Conservation (phyloP, 805 yeast genomes). For the Cyberlindnera meyerae region DNA sequence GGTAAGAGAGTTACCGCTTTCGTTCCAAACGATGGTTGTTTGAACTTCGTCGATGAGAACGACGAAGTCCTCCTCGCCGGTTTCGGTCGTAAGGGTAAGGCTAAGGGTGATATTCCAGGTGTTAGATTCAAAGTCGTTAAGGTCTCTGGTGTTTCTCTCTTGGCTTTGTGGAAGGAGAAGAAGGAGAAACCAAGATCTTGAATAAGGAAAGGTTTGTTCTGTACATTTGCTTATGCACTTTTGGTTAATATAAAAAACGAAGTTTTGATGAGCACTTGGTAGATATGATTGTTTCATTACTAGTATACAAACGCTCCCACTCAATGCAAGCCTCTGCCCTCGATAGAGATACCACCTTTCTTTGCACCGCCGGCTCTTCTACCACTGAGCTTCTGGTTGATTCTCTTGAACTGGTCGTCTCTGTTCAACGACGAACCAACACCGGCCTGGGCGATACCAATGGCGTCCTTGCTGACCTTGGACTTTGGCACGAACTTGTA, state of each 20-base stretch:
- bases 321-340: slow-evolving; percentile 27
- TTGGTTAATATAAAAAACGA: neutral
- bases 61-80: slow-evolving; percentile 99
- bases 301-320: neutral
- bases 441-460: slow-evolving; percentile 35
- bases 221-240: slow-evolving; percentile 28
- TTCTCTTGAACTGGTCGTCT: slow-evolving; percentile 78
- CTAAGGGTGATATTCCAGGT: slow-evolving; percentile 99
- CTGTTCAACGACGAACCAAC: slow-evolving; percentile 48
- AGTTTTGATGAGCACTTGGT: neutral
- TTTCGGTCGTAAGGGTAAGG: slow-evolving; percentile 99
- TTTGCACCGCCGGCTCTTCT: slow-evolving; percentile 29
- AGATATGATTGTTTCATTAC: no score
- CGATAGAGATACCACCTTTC: slow-evolving; percentile 75
- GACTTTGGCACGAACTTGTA: slow-evolving; percentile 88
- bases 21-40: slow-evolving; percentile 99
- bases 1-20: slow-evolving; percentile 99
- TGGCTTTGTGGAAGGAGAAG: slow-evolving; percentile 99
- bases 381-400: slow-evolving; percentile 42
- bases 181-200: slow-evolving; percentile 99
- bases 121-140: slow-evolving; percentile 99
- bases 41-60: slow-evolving; percentile 99
- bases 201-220: slow-evolving; percentile 26
- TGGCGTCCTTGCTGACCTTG: slow-evolving; percentile 40
- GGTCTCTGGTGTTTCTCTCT: slow-evolving; percentile 99